Conservation (phyloP, 768 basidiomycete species). For the Rhodosporidiobolus sp. region DNA sequence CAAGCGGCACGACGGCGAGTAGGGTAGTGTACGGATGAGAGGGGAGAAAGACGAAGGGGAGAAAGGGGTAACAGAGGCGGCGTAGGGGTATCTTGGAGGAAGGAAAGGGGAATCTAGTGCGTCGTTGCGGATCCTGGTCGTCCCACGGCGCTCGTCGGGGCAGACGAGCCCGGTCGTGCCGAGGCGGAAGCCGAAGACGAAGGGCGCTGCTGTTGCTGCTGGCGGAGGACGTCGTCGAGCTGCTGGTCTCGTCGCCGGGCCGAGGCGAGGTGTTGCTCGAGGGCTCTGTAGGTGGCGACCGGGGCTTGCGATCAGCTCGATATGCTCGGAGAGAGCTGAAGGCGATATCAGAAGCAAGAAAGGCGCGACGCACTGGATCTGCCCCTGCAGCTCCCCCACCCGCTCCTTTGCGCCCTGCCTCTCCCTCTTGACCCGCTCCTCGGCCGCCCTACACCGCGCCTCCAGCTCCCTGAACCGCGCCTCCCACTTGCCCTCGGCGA, state of each 20-base stretch:
- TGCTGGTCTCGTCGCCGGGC: slow-evolving; percentile 19
- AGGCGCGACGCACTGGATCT: slow-evolving; percentile 59
- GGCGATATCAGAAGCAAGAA: background rate
- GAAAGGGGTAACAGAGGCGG: background rate
- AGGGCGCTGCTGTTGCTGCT: background rate
- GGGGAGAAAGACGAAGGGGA: slow-evolving; percentile 4
- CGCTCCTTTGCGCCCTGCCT: slow-evolving; percentile 90
- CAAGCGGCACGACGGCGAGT: background rate
- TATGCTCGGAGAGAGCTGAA: too few relatives aligned
- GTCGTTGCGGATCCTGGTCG: background rate
- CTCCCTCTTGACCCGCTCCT: slow-evolving; percentile 89
- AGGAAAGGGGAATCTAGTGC: background rate
- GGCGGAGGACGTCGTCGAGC: slow-evolving; percentile 24
- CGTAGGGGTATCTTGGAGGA: background rate
- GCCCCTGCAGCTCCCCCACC: slow-evolving; percentile 65
- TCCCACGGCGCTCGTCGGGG: too few relatives aligned
- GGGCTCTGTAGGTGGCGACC: background rate
- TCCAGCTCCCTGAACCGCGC: slow-evolving; percentile 93
- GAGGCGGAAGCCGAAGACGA: background rate
- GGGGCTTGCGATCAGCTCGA: background rate
- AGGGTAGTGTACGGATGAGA: background rate
- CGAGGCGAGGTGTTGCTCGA: background rate
- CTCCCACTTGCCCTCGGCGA: slow-evolving; percentile 86
- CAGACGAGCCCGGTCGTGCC: background rate
- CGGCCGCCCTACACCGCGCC: slow-evolving; percentile 69